These are phyloP conservation scores for Mortierella claussenii DNA, from an alignment of 192 early-diverging fungal genomes.

Conservation along the genomic window DNA sequence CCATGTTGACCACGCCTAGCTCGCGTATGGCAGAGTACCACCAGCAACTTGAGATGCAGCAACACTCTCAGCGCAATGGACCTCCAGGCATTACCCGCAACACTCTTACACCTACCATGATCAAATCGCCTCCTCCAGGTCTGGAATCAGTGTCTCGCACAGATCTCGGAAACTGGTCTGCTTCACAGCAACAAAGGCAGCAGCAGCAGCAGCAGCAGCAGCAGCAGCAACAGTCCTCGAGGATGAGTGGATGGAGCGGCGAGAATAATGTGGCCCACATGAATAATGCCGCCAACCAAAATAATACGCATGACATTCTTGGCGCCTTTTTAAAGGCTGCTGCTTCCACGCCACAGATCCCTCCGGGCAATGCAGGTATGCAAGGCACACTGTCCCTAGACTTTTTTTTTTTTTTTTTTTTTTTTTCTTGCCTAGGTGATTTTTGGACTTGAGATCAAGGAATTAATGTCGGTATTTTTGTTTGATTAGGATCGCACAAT, in stretches of 20 bases:
- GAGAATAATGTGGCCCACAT: constrained; percentile 11
- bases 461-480: background rate
- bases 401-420: too few species aligned
- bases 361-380: constrained; percentile 4
- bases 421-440: too few species aligned
- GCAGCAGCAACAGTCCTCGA: constrained; percentile 18
- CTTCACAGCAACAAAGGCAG: constrained; percentile 17
- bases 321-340: constrained; percentile 66
- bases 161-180: constrained; percentile 26
- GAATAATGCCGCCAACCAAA: constrained; percentile 16
- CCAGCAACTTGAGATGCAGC: constrained; percentile 39
- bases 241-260: constrained; percentile 30
- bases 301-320: constrained; percentile 63
- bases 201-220: constrained; percentile 32
- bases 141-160: constrained; percentile 24
- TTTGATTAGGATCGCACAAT: constrained; percentile 6
- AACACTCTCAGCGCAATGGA: constrained; percentile 24
- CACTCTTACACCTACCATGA: constrained; percentile 14
- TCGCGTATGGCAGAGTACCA: constrained; percentile 49
- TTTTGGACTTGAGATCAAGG: too few species aligned
- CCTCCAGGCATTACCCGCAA: constrained; percentile 45
- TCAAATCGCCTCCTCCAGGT: constrained; percentile 47
- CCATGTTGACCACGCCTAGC: constrained; percentile 33
- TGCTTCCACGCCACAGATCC: constrained; percentile 24
- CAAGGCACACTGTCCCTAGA: background rate